Percentiles rank a stretch among this genome's conserved stretches.
Conservation (phyloP, 768 basidiomycete genomes). For the Suillus cothurnatus region DNA sequence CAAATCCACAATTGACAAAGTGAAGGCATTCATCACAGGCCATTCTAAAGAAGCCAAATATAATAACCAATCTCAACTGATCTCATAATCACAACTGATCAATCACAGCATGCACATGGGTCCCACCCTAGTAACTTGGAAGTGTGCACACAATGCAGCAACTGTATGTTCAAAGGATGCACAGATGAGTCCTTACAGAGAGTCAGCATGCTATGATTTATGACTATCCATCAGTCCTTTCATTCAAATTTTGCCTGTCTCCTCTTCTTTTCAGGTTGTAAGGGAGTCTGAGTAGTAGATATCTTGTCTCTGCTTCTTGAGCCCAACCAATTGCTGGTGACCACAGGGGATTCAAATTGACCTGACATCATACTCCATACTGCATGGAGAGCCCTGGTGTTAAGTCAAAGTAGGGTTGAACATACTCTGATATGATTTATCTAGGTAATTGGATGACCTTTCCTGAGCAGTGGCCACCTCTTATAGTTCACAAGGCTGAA, state of each 20-base stretch:
- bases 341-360: slow-evolving; percentile 27
- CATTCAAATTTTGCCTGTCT: slow-evolving; percentile 53
- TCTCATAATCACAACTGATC: too few species aligned
- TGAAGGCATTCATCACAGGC: too few species aligned
- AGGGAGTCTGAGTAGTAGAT: background rate
- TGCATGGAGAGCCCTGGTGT: slow-evolving; percentile 51
- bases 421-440: slow-evolving; percentile 42
- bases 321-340: background rate
- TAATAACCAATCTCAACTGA: too few species aligned
- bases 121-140: slow-evolving; percentile 35
- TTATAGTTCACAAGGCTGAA: slow-evolving; percentile 65
- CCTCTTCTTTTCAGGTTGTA: slow-evolving; percentile 22
- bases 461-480: slow-evolving; percentile 60
- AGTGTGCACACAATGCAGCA: background rate
- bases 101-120: slow-evolving; percentile 42
- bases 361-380: slow-evolving; percentile 34
- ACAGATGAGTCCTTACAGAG: slow-evolving; percentile 58
- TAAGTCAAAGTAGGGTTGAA: slow-evolving; percentile 61
- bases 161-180: slow-evolving; percentile 21
- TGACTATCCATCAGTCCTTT: slow-evolving; percentile 64
- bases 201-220: slow-evolving; percentile 55
- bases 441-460: slow-evolving; percentile 47
- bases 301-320: slow-evolving; percentile 19
- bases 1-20: too few species aligned
- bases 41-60: too few species aligned